Evolutionary conservation across 2,329 filamentous ascomycete species (phyloP).

Genomic region (Epichloe brachyelytri): DNA sequence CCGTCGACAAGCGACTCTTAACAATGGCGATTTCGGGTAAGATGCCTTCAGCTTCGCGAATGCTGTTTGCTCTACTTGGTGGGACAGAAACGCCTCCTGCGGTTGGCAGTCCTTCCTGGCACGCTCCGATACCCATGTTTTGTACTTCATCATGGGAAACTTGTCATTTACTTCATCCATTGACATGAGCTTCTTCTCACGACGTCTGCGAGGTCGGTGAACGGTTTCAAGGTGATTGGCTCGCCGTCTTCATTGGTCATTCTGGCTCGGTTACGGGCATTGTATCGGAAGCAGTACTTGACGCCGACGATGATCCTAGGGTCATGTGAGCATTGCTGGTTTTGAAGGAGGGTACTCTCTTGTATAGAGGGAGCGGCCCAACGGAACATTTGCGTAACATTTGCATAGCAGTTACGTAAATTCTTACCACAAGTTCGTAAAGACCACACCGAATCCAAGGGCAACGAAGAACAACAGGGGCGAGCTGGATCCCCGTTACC

Average conservation of each 20-base stretch:
- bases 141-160: slow-evolving; percentile 94
- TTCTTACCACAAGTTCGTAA: slow-evolving; percentile 91
- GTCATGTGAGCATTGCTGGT: slow-evolving; percentile 11
- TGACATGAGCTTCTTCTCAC: slow-evolving; percentile 97
- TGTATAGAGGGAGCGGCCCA: not conserved
- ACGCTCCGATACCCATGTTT: slow-evolving; percentile 76
- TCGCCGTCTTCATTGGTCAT: slow-evolving; percentile 72
- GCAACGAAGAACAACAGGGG: slow-evolving; percentile 72
- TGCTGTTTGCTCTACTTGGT: slow-evolving; percentile 58
- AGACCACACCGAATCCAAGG: slow-evolving; percentile 92
- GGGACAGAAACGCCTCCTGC: slow-evolving; percentile 70
- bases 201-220: slow-evolving; percentile 70
- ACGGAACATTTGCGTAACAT: not conserved
- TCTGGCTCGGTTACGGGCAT: slow-evolving; percentile 76
- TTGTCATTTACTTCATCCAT: slow-evolving; percentile 98
- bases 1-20: slow-evolving; percentile 31
- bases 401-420: not conserved
- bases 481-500: slow-evolving; percentile 23
- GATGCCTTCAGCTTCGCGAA: slow-evolving; percentile 53
- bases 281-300: slow-evolving; percentile 98
- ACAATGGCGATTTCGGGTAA: slow-evolving; percentile 27
- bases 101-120: slow-evolving; percentile 75
- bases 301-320: slow-evolving; percentile 96
- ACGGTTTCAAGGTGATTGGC: slow-evolving; percentile 77
- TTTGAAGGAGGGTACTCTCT: not conserved